Evolutionary conservation across 1,284 basidiomycete genomes (phyloP).

Genomic region (Jaminaea rosea): DNA sequence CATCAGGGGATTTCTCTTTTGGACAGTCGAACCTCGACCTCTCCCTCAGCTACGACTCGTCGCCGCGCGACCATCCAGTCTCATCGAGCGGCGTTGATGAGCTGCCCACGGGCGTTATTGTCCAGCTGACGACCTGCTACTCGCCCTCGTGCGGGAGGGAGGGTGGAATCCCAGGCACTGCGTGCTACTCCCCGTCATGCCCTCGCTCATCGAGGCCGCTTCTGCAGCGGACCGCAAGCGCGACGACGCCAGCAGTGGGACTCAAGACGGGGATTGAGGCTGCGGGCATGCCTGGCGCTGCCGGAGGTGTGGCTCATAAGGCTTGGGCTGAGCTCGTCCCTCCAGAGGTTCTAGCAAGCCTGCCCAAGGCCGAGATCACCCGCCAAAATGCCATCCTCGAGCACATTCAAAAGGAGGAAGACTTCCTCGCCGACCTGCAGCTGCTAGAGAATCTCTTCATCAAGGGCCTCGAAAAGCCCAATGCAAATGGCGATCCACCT

Average conservation of each 20-base stretch:
- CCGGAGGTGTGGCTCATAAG: conserved; percentile 39
- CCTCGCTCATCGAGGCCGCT: conserved; percentile 14
- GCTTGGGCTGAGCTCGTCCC: conserved; percentile 71
- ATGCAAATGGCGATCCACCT: conserved; percentile 28
- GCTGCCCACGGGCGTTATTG: conserved; percentile 89
- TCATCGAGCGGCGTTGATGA: conserved; percentile 54
- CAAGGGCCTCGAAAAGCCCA: conserved; percentile 22
- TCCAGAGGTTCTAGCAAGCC: conserved; percentile 57
- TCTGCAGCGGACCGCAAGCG: conserved; percentile 4
- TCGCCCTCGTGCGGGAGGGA: conserved; percentile 75
- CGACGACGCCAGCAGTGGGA: not conserved
- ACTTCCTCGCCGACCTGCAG: conserved; percentile 80
- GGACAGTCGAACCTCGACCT: too few species aligned
- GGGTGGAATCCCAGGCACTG: not conserved
- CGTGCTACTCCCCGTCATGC: conserved; percentile 33
- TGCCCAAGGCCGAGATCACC: conserved; percentile 69
- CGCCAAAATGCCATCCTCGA: conserved; percentile 86
- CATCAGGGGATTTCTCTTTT: not conserved
- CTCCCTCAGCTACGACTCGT: too few species aligned
- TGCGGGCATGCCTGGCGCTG: not conserved
- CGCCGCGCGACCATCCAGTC: not conserved
- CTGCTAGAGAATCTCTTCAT: conserved; percentile 57
- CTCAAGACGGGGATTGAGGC: not conserved
- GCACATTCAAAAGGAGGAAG: conserved; percentile 78
- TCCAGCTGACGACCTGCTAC: conserved; percentile 91